These are phyloP conservation scores for Pholiota molesta DNA, from an alignment of 768 basidiomycete species.

Conservation along the genomic window DNA sequence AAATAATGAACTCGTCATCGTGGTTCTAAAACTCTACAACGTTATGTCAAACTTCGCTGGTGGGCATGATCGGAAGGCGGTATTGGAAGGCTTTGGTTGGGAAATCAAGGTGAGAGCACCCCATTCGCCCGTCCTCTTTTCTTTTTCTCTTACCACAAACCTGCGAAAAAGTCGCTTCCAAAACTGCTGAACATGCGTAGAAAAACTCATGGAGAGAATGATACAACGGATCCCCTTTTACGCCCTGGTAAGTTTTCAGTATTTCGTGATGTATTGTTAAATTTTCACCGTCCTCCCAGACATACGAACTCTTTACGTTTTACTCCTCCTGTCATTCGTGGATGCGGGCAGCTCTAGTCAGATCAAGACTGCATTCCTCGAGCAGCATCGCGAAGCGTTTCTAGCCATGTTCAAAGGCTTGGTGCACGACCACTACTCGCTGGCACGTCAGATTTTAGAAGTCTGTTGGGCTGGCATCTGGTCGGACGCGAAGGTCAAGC, in stretches of 20 bases:
- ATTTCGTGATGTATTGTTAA: background rate
- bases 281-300: slow-evolving; percentile 44
- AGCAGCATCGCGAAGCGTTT: slow-evolving; percentile 70
- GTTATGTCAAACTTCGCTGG: slow-evolving; percentile 64
- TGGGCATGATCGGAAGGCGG: slow-evolving; percentile 61
- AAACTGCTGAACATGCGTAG: slow-evolving; percentile 75
- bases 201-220: slow-evolving; percentile 47
- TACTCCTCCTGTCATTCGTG: slow-evolving; percentile 77
- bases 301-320: slow-evolving; percentile 76
- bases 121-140: slow-evolving; percentile 5
- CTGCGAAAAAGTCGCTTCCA: slow-evolving; percentile 51
- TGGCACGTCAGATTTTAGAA: slow-evolving; percentile 70
- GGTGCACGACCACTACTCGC: slow-evolving; percentile 61
- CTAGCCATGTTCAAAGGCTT: slow-evolving; percentile 76
- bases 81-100: slow-evolving; percentile 78
- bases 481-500: slow-evolving; percentile 71
- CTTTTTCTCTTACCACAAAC: slow-evolving; percentile 5
- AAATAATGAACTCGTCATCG: slow-evolving; percentile 68
- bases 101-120: slow-evolving; percentile 60
- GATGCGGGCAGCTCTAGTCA: slow-evolving; percentile 46
- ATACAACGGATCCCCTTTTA: slow-evolving; percentile 37
- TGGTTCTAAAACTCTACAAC: slow-evolving; percentile 65
- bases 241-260: slow-evolving; percentile 54
- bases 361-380: slow-evolving; percentile 67
- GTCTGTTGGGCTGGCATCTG: slow-evolving; percentile 77